A percentile compares a stretch with the other conserved stretches of the same genome.
Conservation (phyloP, 2,329 filamentous ascomycete genomes). For the Tympanopsis confertula region DNA sequence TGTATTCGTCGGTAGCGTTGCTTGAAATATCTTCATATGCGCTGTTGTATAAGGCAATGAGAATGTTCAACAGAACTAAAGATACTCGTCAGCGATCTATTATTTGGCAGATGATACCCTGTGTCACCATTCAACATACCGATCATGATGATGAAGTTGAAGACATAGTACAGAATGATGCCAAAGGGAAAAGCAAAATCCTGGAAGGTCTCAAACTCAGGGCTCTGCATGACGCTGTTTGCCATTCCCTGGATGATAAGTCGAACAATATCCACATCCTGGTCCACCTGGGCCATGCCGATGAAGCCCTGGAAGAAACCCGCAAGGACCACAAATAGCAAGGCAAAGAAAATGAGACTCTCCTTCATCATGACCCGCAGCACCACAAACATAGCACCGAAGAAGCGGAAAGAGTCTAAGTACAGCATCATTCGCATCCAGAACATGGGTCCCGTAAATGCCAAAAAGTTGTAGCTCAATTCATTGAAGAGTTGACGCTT, state of each 20-base stretch:
- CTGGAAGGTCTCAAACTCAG: slow-evolving; percentile 52
- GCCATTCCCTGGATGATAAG: slow-evolving; percentile 43
- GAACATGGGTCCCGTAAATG: slow-evolving; percentile 58
- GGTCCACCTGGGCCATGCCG: slow-evolving; percentile 43
- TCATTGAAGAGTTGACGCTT: slow-evolving; percentile 36
- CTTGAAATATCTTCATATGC: slow-evolving; percentile 60
- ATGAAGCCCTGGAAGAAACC: slow-evolving; percentile 57
- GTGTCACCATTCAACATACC: not conserved
- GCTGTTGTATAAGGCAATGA: slow-evolving; percentile 60
- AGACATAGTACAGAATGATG: slow-evolving; percentile 58
- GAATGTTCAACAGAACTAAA: slow-evolving; percentile 47
- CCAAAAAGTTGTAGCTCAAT: slow-evolving; percentile 56
- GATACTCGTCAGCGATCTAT: no score
- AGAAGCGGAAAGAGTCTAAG: slow-evolving; percentile 55
- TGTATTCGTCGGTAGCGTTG: slow-evolving; percentile 58
- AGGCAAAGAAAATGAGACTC: slow-evolving; percentile 40
- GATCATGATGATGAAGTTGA: slow-evolving; percentile 61
- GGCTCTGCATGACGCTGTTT: slow-evolving; percentile 53
- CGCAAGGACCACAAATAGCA: slow-evolving; percentile 48
- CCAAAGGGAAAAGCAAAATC: slow-evolving; percentile 57
- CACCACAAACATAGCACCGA: slow-evolving; percentile 61
- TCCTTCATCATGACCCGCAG: slow-evolving; percentile 26
- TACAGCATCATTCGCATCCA: slow-evolving; percentile 59
- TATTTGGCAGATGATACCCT: no score
- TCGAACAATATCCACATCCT: slow-evolving; percentile 30